Percentiles rank a stretch among this genome's conserved stretches.
Evolutionary conservation across 2,329 filamentous ascomycete species (phyloP).

Genomic region (Verticillium nonalfalfae): DNA sequence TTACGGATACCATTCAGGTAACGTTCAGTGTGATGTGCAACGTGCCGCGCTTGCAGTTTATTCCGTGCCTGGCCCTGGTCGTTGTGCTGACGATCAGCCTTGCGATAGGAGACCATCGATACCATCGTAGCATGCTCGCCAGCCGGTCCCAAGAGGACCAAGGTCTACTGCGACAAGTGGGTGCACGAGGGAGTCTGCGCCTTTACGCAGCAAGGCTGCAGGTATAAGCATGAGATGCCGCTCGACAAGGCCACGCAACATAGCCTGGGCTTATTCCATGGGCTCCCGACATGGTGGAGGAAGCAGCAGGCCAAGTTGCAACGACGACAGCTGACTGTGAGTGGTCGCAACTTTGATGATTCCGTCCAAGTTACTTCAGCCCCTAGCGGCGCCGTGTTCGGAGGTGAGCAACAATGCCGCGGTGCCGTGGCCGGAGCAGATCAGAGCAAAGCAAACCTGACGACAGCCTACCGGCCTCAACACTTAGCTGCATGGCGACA

Average conservation of each 20-base stretch:
- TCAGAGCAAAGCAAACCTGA: background rate
- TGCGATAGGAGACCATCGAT: slow-evolving; percentile 23
- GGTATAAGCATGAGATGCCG: slow-evolving; percentile 90
- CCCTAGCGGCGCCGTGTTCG: background rate
- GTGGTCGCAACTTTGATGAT: background rate
- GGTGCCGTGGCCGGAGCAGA: background rate
- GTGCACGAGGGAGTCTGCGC: slow-evolving; percentile 79
- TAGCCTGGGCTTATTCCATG: slow-evolving; percentile 64
- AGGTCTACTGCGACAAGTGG: slow-evolving; percentile 86
- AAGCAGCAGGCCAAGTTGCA: slow-evolving; percentile 42
- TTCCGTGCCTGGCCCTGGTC: background rate
- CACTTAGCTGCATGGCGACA: background rate
- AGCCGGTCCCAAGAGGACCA: slow-evolving; percentile 41
- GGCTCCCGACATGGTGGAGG: slow-evolving; percentile 55
- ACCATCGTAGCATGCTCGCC: slow-evolving; percentile 17
- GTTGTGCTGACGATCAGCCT: background rate
- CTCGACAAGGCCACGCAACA: slow-evolving; percentile 57
- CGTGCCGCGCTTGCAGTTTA: background rate
- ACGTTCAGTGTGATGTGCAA: slow-evolving; percentile 2
- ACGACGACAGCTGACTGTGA: slow-evolving; percentile 2
- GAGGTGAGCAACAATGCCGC: background rate
- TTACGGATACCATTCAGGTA: slow-evolving; percentile 27
- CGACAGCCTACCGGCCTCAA: background rate
- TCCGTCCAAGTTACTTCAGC: background rate
- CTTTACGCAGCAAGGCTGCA: slow-evolving; percentile 80